A percentile compares a stretch with the other conserved stretches of the same genome.
phyloP scores from a whole-genome alignment of 345 rosid species.

The Mallotus nudiflorus region DNA sequence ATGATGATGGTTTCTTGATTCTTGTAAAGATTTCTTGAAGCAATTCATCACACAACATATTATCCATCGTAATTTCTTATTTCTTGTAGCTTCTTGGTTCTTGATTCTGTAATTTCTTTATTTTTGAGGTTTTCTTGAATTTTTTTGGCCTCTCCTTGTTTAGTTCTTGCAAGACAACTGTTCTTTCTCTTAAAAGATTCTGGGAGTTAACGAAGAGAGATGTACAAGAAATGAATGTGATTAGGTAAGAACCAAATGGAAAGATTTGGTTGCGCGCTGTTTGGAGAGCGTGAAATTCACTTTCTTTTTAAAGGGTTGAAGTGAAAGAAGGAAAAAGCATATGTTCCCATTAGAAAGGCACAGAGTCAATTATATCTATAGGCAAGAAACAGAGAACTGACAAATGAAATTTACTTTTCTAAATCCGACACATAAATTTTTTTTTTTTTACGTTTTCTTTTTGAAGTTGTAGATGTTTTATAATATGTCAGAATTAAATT shows the following conservation, averaged over 20 bases:
- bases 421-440: too few relatives aligned
- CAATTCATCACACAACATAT: slow-evolving; percentile 67
- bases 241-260: slow-evolving; percentile 8
- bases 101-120: neutral
- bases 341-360: neutral
- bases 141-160: neutral
- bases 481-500: too few relatives aligned
- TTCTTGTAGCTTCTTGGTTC: slow-evolving; percentile 1
- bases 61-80: too few relatives aligned
- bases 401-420: too few relatives aligned
- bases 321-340: slow-evolving; percentile 10
- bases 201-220: neutral
- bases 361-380: too few relatives aligned
- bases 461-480: too few relatives aligned
- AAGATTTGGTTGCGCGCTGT: neutral
- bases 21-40: slow-evolving; percentile 67
- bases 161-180: neutral
- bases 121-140: neutral
- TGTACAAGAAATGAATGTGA: neutral
- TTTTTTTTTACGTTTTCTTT: too few relatives aligned
- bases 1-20: slow-evolving; percentile 29
- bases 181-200: neutral
- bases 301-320: neutral
- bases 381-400: neutral
- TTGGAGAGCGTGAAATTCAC: slow-evolving; percentile 16